Conservation (phyloP, 2,329 filamentous ascomycete species). For the Claviceps sp. region DNA sequence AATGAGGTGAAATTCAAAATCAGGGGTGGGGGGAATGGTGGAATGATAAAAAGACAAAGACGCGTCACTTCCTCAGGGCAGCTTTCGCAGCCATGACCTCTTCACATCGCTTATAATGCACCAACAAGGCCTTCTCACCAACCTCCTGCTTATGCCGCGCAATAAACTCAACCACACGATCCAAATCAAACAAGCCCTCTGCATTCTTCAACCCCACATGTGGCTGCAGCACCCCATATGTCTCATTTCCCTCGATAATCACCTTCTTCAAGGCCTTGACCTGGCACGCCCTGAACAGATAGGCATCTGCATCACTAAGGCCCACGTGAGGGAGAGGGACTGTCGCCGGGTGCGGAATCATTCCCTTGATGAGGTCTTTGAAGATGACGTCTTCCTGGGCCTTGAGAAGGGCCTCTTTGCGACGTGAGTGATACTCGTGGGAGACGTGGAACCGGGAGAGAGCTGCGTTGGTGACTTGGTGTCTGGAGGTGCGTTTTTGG, state of each 20-base stretch:
- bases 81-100: not conserved
- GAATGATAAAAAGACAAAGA: not conserved
- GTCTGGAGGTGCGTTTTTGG: constrained; percentile 19
- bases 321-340: not conserved
- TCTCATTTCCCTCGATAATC: constrained; percentile 30
- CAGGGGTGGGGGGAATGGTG: not conserved
- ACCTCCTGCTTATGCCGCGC: constrained; percentile 23
- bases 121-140: constrained; percentile 19
- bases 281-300: not conserved
- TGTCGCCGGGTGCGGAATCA: constrained; percentile 10
- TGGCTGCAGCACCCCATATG: constrained; percentile 21
- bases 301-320: constrained; percentile 1
- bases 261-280: constrained; percentile 35
- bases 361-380: constrained; percentile 29
- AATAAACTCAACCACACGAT: constrained; percentile 30
- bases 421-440: constrained; percentile 28
- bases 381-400: constrained; percentile 29
- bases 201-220: constrained; percentile 16
- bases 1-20: not conserved
- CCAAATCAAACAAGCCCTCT: constrained; percentile 30
- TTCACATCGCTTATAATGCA: constrained; percentile 10
- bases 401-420: constrained; percentile 27
- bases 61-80: not conserved
- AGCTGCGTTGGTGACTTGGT: constrained; percentile 37
- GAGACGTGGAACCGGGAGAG: constrained; percentile 36